These are phyloP conservation scores for Fusarium tricinctum DNA, from an alignment of 2,329 filamentous ascomycete genomes.

Conservation along the genomic window DNA sequence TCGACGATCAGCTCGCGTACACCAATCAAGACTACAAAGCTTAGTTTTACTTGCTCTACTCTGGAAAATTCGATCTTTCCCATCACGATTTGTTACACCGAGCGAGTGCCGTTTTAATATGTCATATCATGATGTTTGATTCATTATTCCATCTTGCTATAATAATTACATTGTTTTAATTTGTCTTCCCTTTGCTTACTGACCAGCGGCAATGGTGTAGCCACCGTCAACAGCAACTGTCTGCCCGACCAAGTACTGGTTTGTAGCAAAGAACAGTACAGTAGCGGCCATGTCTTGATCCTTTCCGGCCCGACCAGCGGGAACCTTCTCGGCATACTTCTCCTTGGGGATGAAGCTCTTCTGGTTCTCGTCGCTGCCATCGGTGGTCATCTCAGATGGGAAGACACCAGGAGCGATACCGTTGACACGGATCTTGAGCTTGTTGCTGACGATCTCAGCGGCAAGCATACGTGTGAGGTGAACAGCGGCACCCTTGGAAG, in stretches of 20 bases:
- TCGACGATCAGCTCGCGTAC: too few relatives aligned
- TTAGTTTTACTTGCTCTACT: too few relatives aligned
- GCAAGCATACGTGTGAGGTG: slow-evolving; percentile 76
- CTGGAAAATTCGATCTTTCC: too few relatives aligned
- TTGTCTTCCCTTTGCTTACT: slow-evolving; percentile 5
- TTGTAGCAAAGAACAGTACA: slow-evolving; percentile 67
- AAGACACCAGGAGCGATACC: slow-evolving; percentile 80
- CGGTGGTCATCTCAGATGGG: slow-evolving; percentile 79
- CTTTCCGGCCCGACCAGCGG: slow-evolving; percentile 75
- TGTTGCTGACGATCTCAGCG: slow-evolving; percentile 69
- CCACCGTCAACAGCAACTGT: slow-evolving; percentile 61
- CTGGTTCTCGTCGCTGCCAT: slow-evolving; percentile 61
- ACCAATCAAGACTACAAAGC: too few relatives aligned
- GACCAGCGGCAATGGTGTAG: slow-evolving; percentile 57
- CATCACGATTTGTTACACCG: not conserved
- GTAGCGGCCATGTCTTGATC: slow-evolving; percentile 79
- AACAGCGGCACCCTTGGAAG: slow-evolving; percentile 73
- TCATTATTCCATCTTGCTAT: slow-evolving; percentile 17
- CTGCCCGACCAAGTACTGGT: slow-evolving; percentile 62
- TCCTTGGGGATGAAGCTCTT: slow-evolving; percentile 72
- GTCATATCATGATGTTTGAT: not conserved
- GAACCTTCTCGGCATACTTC: slow-evolving; percentile 71
- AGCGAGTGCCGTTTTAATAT: not conserved
- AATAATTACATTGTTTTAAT: not conserved
- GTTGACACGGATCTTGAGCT: slow-evolving; percentile 76